phyloP scores from a whole-genome alignment of 495 filamentous ascomycete genomes.

The Podospora bellae-mahoneyi region DNA sequence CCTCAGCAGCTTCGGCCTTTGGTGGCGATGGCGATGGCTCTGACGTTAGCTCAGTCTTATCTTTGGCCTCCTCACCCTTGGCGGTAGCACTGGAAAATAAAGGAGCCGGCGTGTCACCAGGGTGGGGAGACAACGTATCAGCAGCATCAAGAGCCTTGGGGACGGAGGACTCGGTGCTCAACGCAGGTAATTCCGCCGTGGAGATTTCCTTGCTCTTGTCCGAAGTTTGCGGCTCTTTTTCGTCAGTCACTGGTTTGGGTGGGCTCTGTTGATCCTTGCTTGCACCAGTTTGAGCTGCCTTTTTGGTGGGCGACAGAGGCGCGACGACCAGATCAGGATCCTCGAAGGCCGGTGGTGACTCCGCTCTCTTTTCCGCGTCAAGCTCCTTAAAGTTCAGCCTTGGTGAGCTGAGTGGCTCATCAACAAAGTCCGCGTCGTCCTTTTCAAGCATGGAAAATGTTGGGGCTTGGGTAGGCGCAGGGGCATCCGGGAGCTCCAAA shows the following conservation, averaged over 20 bases:
- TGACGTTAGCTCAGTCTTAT: not conserved
- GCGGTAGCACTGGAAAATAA: slow-evolving; percentile 48
- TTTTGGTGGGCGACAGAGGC: slow-evolving; percentile 50
- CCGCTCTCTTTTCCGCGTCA: slow-evolving; percentile 36
- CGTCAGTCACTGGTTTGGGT: not conserved
- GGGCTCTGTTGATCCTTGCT: not conserved
- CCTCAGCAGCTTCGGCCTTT: not conserved
- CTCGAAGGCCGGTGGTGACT: slow-evolving; percentile 31
- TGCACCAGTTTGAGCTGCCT: slow-evolving; percentile 13
- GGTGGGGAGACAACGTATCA: slow-evolving; percentile 46
- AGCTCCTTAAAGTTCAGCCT: slow-evolving; percentile 41
- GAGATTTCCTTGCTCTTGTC: slow-evolving; percentile 3
- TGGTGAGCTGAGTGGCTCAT: slow-evolving; percentile 64
- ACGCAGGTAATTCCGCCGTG: not conserved
- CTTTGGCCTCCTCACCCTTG: not conserved
- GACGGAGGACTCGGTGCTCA: not conserved
- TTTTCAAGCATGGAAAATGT: slow-evolving; percentile 46
- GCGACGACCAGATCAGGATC: slow-evolving; percentile 46
- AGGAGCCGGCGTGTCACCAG: slow-evolving; percentile 67
- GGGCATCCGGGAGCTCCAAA: slow-evolving; percentile 47
- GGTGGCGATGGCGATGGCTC: slow-evolving; percentile 3
- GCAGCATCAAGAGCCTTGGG: not conserved
- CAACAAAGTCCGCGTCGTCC: slow-evolving; percentile 67
- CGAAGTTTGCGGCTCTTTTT: not conserved
- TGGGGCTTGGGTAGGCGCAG: slow-evolving; percentile 31